These are phyloP conservation scores for Nigrospora sphaerica DNA, from an alignment of 2,329 filamentous ascomycete genomes.

Conservation along the genomic window DNA sequence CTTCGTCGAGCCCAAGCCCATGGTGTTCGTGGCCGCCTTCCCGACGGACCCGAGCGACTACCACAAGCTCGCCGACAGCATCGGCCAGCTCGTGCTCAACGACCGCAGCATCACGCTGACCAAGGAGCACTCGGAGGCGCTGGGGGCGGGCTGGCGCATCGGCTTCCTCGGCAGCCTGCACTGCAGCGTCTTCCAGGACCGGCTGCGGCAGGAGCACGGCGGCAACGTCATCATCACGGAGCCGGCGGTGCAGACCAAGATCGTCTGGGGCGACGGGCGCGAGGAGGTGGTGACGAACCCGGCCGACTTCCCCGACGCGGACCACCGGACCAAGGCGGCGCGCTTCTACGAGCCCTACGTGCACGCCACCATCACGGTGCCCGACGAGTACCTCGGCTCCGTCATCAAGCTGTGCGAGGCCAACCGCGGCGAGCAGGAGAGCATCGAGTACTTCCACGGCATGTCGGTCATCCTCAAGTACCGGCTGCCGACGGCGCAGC, in stretches of 20 bases:
- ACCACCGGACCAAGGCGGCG: conserved; percentile 35
- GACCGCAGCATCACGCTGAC: conserved; percentile 90
- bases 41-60: conserved; percentile 89
- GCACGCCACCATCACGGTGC: conserved; percentile 79
- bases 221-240: conserved; percentile 95
- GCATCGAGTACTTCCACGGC: conserved; percentile 83
- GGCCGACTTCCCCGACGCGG: conserved; percentile 74
- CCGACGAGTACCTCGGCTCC: conserved; percentile 87
- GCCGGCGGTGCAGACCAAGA: conserved; percentile 86
- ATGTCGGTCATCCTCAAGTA: conserved; percentile 95
- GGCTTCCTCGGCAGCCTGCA: conserved; percentile 95
- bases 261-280: conserved; percentile 70
- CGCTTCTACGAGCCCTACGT: conserved; percentile 45
- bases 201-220: conserved; percentile 87
- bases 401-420: conserved; percentile 92
- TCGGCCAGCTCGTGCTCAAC: conserved; percentile 87
- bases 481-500: conserved; percentile 75
- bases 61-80: conserved; percentile 82
- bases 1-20: conserved; percentile 95
- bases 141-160: conserved; percentile 88
- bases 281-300: conserved; percentile 80
- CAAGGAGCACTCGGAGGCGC: conserved; percentile 89
- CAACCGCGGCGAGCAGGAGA: conserved; percentile 81
- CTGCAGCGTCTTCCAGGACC: conserved; percentile 98
- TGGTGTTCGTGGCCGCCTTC: conserved; percentile 98